These are phyloP conservation scores for Pseudonitzschia multiseries DNA, from an alignment of 108 stramenopile genomes.

Conservation along the genomic window DNA sequence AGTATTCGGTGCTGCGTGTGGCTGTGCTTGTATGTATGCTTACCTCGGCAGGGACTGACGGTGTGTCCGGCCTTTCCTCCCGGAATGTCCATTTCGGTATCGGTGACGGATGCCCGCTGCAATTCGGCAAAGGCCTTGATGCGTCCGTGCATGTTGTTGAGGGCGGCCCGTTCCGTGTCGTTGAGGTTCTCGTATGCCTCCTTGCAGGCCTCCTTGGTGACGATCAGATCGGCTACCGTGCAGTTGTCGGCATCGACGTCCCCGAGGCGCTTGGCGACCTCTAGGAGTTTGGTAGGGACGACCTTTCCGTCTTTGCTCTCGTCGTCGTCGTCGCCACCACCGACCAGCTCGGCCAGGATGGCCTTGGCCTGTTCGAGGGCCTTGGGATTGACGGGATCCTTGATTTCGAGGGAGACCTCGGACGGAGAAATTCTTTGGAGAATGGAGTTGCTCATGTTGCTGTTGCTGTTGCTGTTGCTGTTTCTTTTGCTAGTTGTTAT, in stretches of 20 bases:
- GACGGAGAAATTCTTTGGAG: slow-evolving; percentile 64
- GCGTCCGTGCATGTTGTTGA: slow-evolving; percentile 79
- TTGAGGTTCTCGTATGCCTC: slow-evolving; percentile 67
- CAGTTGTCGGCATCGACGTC: slow-evolving; percentile 46
- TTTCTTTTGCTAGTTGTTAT: no score
- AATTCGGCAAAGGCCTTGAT: slow-evolving; percentile 89
- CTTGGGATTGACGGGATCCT: slow-evolving; percentile 85
- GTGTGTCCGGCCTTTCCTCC: slow-evolving; percentile 96
- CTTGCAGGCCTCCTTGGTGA: slow-evolving; percentile 54
- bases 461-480: not conserved
- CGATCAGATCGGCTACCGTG: slow-evolving; percentile 33
- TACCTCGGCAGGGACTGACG: slow-evolving; percentile 86
- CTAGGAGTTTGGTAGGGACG: slow-evolving; percentile 43
- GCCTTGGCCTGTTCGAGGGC: slow-evolving; percentile 80
- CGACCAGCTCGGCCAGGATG: slow-evolving; percentile 64
- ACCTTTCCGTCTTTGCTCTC: slow-evolving; percentile 26
- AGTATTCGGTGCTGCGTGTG: no score
- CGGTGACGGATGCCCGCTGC: slow-evolving; percentile 82
- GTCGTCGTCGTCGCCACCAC: no score
- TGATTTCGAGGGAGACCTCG: slow-evolving; percentile 76
- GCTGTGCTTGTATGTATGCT: not conserved
- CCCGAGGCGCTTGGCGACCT: slow-evolving; percentile 66
- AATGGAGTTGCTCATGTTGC: not conserved
- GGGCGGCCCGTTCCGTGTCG: slow-evolving; percentile 55
- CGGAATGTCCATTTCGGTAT: slow-evolving; percentile 91